Evolutionary conservation across 148 eudicot genomes (phyloP).

Genomic region (Mesembryanthemum crystallinum): DNA sequence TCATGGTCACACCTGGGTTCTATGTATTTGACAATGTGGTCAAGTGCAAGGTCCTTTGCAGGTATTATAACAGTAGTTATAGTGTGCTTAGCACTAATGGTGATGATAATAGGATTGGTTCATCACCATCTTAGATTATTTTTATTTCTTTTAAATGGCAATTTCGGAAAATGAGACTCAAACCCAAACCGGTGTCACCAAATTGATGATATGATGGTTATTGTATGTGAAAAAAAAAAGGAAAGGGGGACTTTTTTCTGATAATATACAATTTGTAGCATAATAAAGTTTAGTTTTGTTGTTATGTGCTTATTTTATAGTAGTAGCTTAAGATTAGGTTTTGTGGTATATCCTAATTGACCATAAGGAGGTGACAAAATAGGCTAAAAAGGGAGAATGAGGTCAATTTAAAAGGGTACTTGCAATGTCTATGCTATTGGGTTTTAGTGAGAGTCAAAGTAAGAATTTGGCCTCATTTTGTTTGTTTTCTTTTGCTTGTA

Average conservation of each 20-base stretch:
- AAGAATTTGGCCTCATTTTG: slow-evolving; percentile 26
- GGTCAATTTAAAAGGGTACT: slow-evolving; percentile 14
- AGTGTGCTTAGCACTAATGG: slow-evolving; percentile 28
- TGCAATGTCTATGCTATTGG: slow-evolving; percentile 1
- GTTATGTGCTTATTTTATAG: slow-evolving; percentile 10
- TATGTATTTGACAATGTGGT: slow-evolving; percentile 86
- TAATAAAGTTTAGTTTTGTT: slow-evolving; percentile 32
- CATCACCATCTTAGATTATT: slow-evolving; percentile 1
- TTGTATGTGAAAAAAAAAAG: neutral
- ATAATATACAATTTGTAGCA: slow-evolving; percentile 10
- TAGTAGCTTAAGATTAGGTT: slow-evolving; percentile 16
- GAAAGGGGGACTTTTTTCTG: neutral
- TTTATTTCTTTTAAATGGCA: too few relatives aligned
- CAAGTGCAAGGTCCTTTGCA: slow-evolving; percentile 91
- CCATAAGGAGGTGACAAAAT: neutral
- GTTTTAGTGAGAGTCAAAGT: slow-evolving; percentile 28
- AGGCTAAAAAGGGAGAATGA: slow-evolving; percentile 3
- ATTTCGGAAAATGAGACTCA: too few relatives aligned
- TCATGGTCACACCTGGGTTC: slow-evolving; percentile 94
- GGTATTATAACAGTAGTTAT: slow-evolving; percentile 47
- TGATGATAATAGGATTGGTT: slow-evolving; percentile 16
- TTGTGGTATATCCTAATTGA: slow-evolving; percentile 23
- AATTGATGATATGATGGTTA: slow-evolving; percentile 5
- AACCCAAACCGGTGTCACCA: too few relatives aligned
- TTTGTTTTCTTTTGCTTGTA: neutral